phyloP scores from a whole-genome alignment of 2,329 filamentous ascomycete genomes.

The Nemania sp. region DNA sequence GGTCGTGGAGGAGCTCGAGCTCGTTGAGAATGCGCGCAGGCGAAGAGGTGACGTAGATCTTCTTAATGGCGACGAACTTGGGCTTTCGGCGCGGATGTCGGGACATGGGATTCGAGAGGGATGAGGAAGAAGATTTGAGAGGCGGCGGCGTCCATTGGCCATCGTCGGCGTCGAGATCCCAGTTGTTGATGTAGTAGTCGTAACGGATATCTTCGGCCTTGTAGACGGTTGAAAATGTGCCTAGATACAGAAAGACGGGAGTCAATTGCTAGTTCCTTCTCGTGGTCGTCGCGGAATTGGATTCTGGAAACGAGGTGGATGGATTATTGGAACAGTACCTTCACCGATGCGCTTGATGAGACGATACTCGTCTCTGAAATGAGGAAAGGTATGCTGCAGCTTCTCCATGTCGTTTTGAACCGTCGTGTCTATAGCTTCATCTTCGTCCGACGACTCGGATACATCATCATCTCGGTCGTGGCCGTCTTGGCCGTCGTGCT shows the following conservation, averaged over 20 bases:
- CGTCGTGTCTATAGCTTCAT: conserved; percentile 71
- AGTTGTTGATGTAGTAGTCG: conserved; percentile 84
- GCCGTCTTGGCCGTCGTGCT: conserved; percentile 52
- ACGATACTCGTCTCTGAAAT: conserved; percentile 85
- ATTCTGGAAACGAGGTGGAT: neutral
- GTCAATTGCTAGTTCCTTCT: conserved; percentile 1
- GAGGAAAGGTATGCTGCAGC: conserved; percentile 83
- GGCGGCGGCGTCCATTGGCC: conserved; percentile 77
- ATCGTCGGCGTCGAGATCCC: conserved; percentile 79
- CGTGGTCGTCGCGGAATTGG: neutral
- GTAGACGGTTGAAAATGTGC: conserved; percentile 98
- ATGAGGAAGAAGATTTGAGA: conserved; percentile 64
- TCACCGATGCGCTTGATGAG: conserved; percentile 97
- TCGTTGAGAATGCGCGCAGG: conserved; percentile 95
- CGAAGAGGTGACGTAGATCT: conserved; percentile 98
- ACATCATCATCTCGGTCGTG: conserved; percentile 59
- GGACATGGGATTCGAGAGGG: conserved; percentile 55
- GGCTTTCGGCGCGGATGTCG: conserved; percentile 61
- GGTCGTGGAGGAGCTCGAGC: conserved; percentile 89
- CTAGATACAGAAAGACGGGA: conserved; percentile 57
- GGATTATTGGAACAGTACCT: conserved; percentile 63
- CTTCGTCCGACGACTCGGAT: conserved; percentile 66
- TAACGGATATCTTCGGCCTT: conserved; percentile 96
- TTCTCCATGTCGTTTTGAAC: conserved; percentile 89
- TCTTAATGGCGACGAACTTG: conserved; percentile 96